Evolutionary conservation across 139 green algal species (phyloP).

Genomic region (Chlamydomonas sp.): DNA sequence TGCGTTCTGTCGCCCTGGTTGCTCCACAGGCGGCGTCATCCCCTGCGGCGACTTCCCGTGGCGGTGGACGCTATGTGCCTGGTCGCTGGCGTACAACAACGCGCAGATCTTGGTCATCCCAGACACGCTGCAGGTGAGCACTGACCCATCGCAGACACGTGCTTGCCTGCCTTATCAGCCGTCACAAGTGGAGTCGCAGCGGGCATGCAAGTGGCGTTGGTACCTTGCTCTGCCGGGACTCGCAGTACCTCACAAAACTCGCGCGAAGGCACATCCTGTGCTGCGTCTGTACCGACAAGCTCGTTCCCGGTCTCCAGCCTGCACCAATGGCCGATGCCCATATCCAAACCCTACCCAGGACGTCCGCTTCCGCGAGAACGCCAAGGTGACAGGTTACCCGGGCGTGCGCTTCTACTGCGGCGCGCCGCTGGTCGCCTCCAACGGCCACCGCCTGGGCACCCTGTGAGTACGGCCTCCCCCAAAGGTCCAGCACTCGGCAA

Average conservation of each 20-base stretch:
- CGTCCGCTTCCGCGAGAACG: constrained; percentile 33
- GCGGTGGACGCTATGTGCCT: constrained; percentile 76
- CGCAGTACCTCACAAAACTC: no score
- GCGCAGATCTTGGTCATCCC: constrained; percentile 60
- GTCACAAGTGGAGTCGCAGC: not conserved
- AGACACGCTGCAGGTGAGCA: constrained; percentile 53
- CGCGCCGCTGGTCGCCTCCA: constrained; percentile 62
- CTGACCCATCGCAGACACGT: no score
- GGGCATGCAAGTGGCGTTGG: constrained; percentile 22
- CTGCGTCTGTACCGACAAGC: not conserved
- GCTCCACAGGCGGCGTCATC: constrained; percentile 35
- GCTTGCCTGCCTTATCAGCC: not conserved
- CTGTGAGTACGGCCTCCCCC: constrained; percentile 28
- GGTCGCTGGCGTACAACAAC: constrained; percentile 65
- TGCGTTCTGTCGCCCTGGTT: not conserved
- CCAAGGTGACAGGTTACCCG: constrained; percentile 40
- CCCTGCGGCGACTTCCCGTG: constrained; percentile 55
- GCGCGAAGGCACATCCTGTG: not conserved
- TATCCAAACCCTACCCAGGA: not conserved
- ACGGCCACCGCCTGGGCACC: constrained; percentile 67
- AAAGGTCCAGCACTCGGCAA: no score
- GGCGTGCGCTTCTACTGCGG: constrained; percentile 64
- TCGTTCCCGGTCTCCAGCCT: not conserved
- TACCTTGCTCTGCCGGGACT: not conserved
- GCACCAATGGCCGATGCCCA: not conserved